Evolutionary conservation across 805 yeast genomes (phyloP).

Genomic region (Barnettozyma salicaria): DNA sequence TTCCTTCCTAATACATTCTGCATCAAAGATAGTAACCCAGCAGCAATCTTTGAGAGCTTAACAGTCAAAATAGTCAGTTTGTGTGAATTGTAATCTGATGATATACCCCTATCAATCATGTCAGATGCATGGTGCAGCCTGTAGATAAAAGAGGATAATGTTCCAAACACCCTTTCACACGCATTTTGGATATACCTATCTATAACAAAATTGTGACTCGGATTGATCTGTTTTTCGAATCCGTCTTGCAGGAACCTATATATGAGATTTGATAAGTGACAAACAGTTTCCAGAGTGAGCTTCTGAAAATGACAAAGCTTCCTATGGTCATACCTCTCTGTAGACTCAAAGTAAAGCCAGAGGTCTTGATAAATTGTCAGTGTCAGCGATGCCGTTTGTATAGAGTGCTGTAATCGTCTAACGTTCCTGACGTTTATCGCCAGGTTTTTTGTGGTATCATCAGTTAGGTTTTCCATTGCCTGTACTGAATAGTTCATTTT

Average conservation of each 20-base stretch:
- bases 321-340: conserved; percentile 7
- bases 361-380: conserved; percentile 20
- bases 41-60: conserved; percentile 9
- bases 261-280: conserved; percentile 16
- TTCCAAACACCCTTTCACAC: conserved; percentile 14
- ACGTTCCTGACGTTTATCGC: conserved; percentile 14
- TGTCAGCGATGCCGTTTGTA: conserved; percentile 16
- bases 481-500: conserved; percentile 15
- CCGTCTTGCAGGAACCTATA: conserved; percentile 15
- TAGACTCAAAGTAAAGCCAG: conserved; percentile 19
- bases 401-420: conserved; percentile 13
- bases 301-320: conserved; percentile 13
- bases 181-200: conserved; percentile 19
- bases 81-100: neutral
- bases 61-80: conserved; percentile 3
- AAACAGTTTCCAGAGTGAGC: neutral
- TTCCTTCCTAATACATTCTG: conserved; percentile 20
- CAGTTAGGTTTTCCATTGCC: conserved; percentile 4
- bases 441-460: conserved; percentile 1
- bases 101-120: conserved; percentile 15
- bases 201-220: conserved; percentile 14
- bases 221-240: conserved; percentile 13
- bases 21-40: conserved; percentile 18
- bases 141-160: conserved; percentile 13
- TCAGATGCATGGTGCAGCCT: conserved; percentile 22